phyloP scores from a whole-genome alignment of 2,329 filamentous ascomycete genomes.

The Fusarium ambrosium region DNA sequence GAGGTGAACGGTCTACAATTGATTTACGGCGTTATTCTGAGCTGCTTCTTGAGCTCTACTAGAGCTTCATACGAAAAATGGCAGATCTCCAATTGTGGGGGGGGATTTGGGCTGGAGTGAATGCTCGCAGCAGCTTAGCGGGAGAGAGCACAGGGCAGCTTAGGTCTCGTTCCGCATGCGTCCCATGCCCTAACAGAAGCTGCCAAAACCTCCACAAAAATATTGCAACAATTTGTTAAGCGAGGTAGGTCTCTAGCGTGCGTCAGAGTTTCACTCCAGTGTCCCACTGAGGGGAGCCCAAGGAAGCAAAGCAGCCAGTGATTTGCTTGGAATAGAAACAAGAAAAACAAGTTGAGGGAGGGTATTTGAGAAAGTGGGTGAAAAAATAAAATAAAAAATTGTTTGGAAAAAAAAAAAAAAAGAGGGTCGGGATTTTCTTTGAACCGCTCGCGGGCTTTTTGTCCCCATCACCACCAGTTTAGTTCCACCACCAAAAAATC shows the following conservation, averaged over 20 bases:
- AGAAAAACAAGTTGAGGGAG: too few species aligned
- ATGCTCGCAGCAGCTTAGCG: neutral
- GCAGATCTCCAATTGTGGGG: constrained; percentile 6
- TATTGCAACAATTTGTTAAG: constrained; percentile 39
- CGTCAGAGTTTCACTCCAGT: constrained; percentile 36
- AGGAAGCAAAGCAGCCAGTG: constrained; percentile 21
- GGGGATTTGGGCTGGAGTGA: neutral
- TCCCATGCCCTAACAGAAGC: constrained; percentile 41
- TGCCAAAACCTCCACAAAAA: constrained; percentile 37
- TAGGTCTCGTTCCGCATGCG: constrained; percentile 11
- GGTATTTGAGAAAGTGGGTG: too few species aligned
- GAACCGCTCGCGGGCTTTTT: constrained; percentile 13
- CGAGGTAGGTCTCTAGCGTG: constrained; percentile 37
- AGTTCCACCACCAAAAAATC: constrained; percentile 36
- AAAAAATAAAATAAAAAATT: neutral
- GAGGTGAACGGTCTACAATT: neutral
- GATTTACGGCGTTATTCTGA: neutral
- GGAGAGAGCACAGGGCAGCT: constrained; percentile 10
- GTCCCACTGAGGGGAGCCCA: constrained; percentile 27
- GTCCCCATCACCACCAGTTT: constrained; percentile 24
- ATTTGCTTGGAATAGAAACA: constrained; percentile 7
- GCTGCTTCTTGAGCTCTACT: neutral
- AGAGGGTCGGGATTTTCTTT: constrained; percentile 38
- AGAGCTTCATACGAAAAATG: neutral
- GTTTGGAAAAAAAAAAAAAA: neutral